Conservation (phyloP, 2,329 filamentous ascomycete species). For the Apiospora hydei region DNA sequence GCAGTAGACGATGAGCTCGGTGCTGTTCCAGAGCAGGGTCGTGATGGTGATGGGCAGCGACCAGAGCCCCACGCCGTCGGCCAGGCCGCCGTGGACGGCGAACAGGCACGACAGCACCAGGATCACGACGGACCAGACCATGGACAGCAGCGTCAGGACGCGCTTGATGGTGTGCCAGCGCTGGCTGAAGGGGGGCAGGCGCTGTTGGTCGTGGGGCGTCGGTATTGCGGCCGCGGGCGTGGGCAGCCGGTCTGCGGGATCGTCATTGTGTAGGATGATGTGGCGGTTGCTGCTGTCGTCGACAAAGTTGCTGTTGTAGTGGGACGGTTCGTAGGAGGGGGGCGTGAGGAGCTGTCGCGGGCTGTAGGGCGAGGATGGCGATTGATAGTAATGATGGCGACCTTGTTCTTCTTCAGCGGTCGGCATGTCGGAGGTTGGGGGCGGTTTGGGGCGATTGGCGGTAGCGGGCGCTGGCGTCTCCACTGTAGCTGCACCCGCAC, state of each 20-base stretch:
- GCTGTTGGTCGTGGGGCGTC: background rate
- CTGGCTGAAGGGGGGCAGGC: conserved; percentile 33
- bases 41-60: conserved; percentile 35
- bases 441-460: background rate
- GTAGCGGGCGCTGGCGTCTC: background rate
- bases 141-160: conserved; percentile 34
- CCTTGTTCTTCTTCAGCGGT: background rate
- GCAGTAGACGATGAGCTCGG: conserved; percentile 40
- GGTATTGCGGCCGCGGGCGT: background rate
- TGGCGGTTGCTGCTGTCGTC: conserved; percentile 18
- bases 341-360: background rate
- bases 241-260: background rate
- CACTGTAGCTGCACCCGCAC: conserved; percentile 3
- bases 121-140: conserved; percentile 35
- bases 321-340: background rate
- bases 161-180: conserved; percentile 37
- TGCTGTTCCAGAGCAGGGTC: conserved; percentile 39
- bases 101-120: conserved; percentile 36
- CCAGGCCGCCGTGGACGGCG: conserved; percentile 27
- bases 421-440: background rate
- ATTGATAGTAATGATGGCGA: background rate
- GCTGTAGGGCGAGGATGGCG: background rate
- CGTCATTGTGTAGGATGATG: background rate
- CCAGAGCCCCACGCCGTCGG: conserved; percentile 28
- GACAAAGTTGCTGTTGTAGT: background rate